Percentiles rank a stretch among this genome's conserved stretches.
These are phyloP conservation scores for Cerioporus squamosus DNA, from an alignment of 1,284 basidiomycete genomes.

Conservation along the genomic window DNA sequence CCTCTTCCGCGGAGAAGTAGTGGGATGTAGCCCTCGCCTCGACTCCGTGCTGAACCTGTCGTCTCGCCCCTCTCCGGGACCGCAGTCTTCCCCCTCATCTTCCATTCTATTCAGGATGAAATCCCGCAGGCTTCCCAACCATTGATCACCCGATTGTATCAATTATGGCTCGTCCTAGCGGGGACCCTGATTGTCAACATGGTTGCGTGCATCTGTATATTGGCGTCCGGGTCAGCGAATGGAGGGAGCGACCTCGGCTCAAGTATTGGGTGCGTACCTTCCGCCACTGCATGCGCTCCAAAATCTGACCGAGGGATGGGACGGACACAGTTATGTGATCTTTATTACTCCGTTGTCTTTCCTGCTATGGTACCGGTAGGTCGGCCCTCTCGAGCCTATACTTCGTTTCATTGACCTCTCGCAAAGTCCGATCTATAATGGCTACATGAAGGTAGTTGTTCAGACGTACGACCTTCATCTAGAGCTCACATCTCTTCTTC, in stretches of 20 bases:
- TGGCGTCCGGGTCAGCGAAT: constrained; percentile 76
- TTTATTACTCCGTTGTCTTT: constrained; percentile 86
- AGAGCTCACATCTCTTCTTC: not conserved
- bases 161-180: constrained; percentile 85
- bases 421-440: constrained; percentile 90
- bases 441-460: constrained; percentile 84
- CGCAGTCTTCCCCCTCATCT: constrained; percentile 91
- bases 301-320: not conserved
- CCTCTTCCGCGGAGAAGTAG: not conserved
- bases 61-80: not conserved
- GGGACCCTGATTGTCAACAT: constrained; percentile 88
- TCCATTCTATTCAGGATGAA: constrained; percentile 89
- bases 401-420: constrained; percentile 2
- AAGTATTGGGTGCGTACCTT: constrained; percentile 69
- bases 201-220: constrained; percentile 87
- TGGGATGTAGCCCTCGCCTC: too few species aligned
- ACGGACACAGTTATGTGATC: constrained; percentile 72
- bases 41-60: not conserved
- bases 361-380: constrained; percentile 88
- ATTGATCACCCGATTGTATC: constrained; percentile 85
- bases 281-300: constrained; percentile 9
- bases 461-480: not conserved
- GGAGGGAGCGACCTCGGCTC: constrained; percentile 83
- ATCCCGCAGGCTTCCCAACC: constrained; percentile 84
- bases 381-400: not conserved